Percentiles rank a stretch among this genome's conserved stretches.
phyloP scores from a whole-genome alignment of 768 basidiomycete species.

The Botryobasidium botryosum region DNA sequence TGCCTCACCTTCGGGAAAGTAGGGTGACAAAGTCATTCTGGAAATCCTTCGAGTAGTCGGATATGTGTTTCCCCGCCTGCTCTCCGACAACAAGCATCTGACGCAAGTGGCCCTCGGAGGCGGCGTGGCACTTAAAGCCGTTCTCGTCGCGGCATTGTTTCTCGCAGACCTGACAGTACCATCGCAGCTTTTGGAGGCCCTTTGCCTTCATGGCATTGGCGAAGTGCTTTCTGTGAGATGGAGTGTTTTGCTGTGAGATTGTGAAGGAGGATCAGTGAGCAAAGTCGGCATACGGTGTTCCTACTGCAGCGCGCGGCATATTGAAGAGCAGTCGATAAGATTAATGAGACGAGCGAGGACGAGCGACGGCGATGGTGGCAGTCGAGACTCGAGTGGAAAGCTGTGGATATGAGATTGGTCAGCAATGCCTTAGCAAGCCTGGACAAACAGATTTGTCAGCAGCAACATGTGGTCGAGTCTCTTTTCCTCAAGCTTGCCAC shows the following conservation, averaged over 20 bases:
- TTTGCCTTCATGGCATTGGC: conserved; percentile 98
- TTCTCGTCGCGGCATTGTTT: conserved; percentile 99
- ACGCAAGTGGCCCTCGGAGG: conserved; percentile 77
- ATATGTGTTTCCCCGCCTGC: conserved; percentile 79
- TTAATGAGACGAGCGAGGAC: no score
- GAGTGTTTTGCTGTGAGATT: not conserved
- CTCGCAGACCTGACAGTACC: conserved; percentile 99
- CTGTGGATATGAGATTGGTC: no score
- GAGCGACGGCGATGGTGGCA: no score
- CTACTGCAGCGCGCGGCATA: conserved; percentile 74
- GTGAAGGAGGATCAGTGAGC: not conserved
- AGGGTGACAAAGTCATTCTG: conserved; percentile 85
- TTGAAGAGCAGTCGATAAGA: conserved; percentile 12
- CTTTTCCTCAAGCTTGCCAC: no score
- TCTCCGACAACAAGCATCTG: conserved; percentile 98
- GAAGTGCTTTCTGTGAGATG: conserved; percentile 37
- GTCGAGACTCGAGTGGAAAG: no score
- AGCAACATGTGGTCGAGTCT: no score
- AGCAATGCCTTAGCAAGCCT: no score
- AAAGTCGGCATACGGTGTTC: conserved; percentile 46
- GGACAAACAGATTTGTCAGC: no score
- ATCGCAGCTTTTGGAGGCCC: conserved; percentile 84
- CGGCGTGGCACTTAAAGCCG: conserved; percentile 91
- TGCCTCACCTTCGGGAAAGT: conserved; percentile 61
- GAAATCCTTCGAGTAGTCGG: conserved; percentile 76